These are phyloP conservation scores for Manihot esculenta DNA, from an alignment of 441 rosid species.

Conservation along the genomic window DNA sequence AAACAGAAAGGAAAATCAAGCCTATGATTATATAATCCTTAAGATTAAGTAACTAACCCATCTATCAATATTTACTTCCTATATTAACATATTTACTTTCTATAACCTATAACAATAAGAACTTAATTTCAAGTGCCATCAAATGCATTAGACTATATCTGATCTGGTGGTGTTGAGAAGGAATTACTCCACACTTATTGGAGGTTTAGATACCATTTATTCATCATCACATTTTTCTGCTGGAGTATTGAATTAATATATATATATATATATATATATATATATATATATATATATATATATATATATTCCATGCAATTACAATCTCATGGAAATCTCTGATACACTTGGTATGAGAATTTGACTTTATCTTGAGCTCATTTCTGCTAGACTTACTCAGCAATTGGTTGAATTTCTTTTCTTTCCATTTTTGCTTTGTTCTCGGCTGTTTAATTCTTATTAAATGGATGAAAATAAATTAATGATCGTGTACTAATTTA, in stretches of 20 bases:
- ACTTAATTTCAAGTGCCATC: background rate
- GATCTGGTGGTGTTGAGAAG: background rate
- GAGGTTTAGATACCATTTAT: constrained; percentile 1
- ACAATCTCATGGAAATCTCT: background rate
- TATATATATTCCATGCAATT: background rate
- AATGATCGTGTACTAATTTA: background rate
- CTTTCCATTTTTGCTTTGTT: background rate
- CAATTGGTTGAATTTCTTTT: background rate
- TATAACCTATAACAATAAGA: no score
- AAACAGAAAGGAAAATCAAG: no score
- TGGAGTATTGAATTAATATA: background rate
- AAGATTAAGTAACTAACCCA: no score
- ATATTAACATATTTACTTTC: no score
- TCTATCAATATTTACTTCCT: no score
- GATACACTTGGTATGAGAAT: background rate
- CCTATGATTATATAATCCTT: no score
- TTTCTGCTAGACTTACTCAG: background rate
- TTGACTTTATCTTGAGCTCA: background rate
- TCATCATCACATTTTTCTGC: background rate
- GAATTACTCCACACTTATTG: background rate
- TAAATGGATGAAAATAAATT: background rate
- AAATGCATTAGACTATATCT: background rate
- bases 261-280: no score
- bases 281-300: no score
- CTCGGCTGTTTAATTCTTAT: background rate